Evolutionary conservation across 129 eudicot species (phyloP), one percentile per base, ranked within the genome.

Genomic region (Arctium lappa): DNA sequence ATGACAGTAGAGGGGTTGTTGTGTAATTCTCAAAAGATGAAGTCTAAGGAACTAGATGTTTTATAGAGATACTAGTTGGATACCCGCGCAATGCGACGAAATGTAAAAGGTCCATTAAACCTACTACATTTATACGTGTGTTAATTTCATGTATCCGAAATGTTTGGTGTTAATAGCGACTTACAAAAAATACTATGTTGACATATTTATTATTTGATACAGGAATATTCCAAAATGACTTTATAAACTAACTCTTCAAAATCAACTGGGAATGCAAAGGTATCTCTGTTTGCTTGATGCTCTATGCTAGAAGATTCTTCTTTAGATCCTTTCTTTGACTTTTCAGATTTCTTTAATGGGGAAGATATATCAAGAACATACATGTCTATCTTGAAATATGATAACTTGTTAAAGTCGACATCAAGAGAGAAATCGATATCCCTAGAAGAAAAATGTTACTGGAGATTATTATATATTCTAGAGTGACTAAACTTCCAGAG

Each of bases 341-440:
- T 91, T 72, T 79, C 91, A 73, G 86, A 73, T 82, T 88, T 91
- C 87, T 88, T 91, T 29, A 78, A n/a, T 6, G 93, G 87, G 33
- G 90, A 82, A 74, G 97, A 91, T 79, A 92, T 85, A 88, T 91
- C 98, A 72, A 95, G 86, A 87, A 84, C 97, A 78, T 94, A 18
- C 87, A 92, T 86, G 89, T 92, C 97, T 70, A 91, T 73, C 76
- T 92, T 92, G 89, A 95, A 92, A 44, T 97, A 92, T 56, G 97
- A 48, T 29, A 92, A 73, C 87, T 92, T 95, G 30, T 76, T 92
- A 80, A 92, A 92, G 31, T 86, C 97, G 83, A 79, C 90, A 88
- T 92, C 97, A 79, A 95, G 90, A 82, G 82, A 79, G 84, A 95
- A 95, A 83, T 95, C 97, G 92, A 91, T 86, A 85, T 91, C 97